Conservation (phyloP, 202 grass and related monocot species). For the Cymbopogon flexuosus region DNA sequence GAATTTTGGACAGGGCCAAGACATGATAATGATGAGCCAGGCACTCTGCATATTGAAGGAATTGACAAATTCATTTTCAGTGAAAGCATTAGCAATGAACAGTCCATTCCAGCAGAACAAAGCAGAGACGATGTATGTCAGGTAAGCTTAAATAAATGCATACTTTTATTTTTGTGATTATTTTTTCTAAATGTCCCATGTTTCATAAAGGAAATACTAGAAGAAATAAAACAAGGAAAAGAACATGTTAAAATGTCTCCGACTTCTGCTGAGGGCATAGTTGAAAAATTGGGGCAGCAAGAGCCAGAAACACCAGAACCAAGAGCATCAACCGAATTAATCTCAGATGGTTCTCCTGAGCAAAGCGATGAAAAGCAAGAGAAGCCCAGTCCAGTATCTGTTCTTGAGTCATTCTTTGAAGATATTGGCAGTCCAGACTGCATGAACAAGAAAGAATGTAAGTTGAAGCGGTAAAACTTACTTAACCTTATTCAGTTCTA, state of each 20-base stretch:
- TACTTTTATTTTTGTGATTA: neutral
- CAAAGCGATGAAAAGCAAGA: constrained; percentile 50
- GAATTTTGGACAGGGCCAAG: constrained; percentile 34
- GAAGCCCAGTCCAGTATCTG: constrained; percentile 62
- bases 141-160: constrained; percentile 48
- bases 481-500: neutral
- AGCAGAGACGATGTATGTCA: constrained; percentile 12
- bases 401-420: constrained; percentile 65
- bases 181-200: constrained; percentile 6
- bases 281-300: constrained; percentile 41
- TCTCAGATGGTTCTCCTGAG: constrained; percentile 36
- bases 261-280: constrained; percentile 39
- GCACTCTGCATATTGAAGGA: constrained; percentile 17
- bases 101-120: constrained; percentile 37
- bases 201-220: constrained; percentile 35
- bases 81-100: neutral
- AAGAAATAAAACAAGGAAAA: constrained; percentile 40
- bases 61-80: constrained; percentile 13
- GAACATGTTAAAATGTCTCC: constrained; percentile 26
- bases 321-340: constrained; percentile 35
- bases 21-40: constrained; percentile 35
- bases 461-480: neutral
- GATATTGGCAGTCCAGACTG: constrained; percentile 41
- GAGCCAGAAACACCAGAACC: constrained; percentile 50
- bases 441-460: constrained; percentile 47